Percentiles rank a stretch among this genome's conserved stretches.
These are phyloP conservation scores for Incumbomyces lentus DNA, from an alignment of 2,329 filamentous ascomycete genomes.

Conservation along the genomic window DNA sequence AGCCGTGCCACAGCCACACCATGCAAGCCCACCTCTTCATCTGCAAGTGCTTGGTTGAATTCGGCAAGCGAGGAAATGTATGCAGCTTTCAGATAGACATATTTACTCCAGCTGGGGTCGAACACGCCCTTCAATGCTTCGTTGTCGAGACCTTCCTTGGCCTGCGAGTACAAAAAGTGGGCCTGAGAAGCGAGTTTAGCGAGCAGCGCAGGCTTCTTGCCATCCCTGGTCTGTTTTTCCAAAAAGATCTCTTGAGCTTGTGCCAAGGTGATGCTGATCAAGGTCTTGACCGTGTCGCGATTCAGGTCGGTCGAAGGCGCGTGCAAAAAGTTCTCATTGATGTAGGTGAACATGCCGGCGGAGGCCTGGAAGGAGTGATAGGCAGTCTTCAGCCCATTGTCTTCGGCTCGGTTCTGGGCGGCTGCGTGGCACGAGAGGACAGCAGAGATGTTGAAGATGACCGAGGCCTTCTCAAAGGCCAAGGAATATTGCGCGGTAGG, in stretches of 20 bases:
- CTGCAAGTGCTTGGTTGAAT: constrained; percentile 84
- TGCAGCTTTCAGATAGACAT: constrained; percentile 62
- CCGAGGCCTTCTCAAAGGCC: constrained; percentile 95
- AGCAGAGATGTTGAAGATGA: constrained; percentile 98
- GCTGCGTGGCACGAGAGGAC: constrained; percentile 93
- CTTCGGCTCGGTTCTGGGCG: constrained; percentile 81
- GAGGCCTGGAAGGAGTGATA: constrained; percentile 98
- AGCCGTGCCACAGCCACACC: constrained; percentile 76
- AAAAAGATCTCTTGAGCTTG: constrained; percentile 96
- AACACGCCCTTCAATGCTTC: constrained; percentile 86
- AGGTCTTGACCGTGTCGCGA: constrained; percentile 85
- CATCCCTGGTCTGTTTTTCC: constrained; percentile 86
- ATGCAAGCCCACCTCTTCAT: constrained; percentile 79
- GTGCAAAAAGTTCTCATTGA: constrained; percentile 98
- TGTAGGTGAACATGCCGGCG: constrained; percentile 99
- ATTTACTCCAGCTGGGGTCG: constrained; percentile 81
- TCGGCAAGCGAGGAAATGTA: constrained; percentile 79
- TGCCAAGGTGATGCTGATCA: constrained; percentile 86
- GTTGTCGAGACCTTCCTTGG: constrained; percentile 80
- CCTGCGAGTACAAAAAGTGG: constrained; percentile 76
- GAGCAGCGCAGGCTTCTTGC: constrained; percentile 82
- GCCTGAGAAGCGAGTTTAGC: constrained; percentile 91
- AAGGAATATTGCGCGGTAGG: constrained; percentile 93
- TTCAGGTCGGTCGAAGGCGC: constrained; percentile 94
- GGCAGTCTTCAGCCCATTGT: constrained; percentile 85